A percentile compares a stretch with the other conserved stretches of the same genome.
Conservation (phyloP, 306 rosid genomes). For the Erythrophleum fordii region DNA sequence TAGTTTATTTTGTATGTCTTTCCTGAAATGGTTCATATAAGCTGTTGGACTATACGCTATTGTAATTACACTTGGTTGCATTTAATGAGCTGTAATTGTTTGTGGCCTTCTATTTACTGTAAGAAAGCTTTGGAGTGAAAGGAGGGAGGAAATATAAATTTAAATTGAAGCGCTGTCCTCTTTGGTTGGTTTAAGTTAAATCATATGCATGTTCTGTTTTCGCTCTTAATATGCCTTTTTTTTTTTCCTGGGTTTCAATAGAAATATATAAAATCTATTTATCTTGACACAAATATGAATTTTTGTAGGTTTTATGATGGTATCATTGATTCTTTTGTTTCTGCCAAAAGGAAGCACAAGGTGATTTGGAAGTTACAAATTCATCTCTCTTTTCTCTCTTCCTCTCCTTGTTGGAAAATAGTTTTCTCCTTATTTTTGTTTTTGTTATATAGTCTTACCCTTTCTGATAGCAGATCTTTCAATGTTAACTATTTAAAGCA, state of each 20-base stretch:
- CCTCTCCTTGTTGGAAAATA: neutral
- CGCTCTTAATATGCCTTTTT: neutral
- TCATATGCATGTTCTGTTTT: constrained; percentile 21
- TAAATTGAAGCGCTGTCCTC: constrained; percentile 5
- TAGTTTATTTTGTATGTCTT: constrained; percentile 16
- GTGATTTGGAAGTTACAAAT: constrained; percentile 48
- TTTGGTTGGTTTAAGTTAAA: constrained; percentile 8
- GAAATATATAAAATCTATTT: neutral
- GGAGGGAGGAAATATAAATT: neutral
- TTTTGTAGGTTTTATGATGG: constrained; percentile 79
- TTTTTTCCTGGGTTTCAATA: neutral
- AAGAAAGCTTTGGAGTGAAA: constrained; percentile 15
- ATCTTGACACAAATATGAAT: constrained; percentile 13
- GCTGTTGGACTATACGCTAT: neutral
- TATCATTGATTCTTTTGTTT: constrained; percentile 55
- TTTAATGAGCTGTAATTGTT: neutral
- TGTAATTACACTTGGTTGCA: constrained; percentile 27
- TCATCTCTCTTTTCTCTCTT: neutral
- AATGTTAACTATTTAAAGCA: neutral
- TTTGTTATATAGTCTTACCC: neutral
- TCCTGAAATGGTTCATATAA: constrained; percentile 12
- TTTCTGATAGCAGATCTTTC: neutral
- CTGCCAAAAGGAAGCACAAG: constrained; percentile 63
- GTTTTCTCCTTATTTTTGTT: neutral
- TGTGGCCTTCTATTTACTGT: constrained; percentile 23